Base-by-base conservation (phyloP, 2,329 filamentous ascomycete genomes). In the Fonsecaea multimorphosa region DNA sequence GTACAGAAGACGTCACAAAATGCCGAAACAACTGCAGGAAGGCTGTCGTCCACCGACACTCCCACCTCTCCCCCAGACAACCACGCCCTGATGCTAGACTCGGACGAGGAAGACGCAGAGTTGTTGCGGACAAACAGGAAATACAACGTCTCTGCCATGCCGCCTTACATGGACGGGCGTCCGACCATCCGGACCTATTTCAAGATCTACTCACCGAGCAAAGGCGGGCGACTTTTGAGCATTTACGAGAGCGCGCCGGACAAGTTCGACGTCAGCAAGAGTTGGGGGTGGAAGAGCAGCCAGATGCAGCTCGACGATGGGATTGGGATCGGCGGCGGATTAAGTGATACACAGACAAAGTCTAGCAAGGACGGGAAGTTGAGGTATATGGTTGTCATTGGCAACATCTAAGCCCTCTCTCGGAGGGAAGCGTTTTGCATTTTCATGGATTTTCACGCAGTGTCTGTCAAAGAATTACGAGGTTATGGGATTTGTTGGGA, bases 221-320 rank as follows among this genome's bases (percentile, higher is more conserved):
- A 85, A 68, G 85, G 84, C n/a, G 85, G 85, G 2, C 76, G 85
- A 14, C 82, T 86, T 78, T 73, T 87, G 38, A 84, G 81, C 58
- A 84, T 87, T n/a, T 87, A 87, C 69, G 84, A 86, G 68, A 82
- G 79, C 53, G 84, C 84, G 3, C 85, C 85, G 1, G 85, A 86
- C 70, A 80, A 79, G 62, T 87, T 87, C 74, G 86, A 86, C 71
- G 86, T 86, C 72, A 83, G 81, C 54, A 85, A 87, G 75, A 85
- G 82, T 68, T 87, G 85, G 85, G 85, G 85, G 0, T 87, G 85
- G 85, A 86, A 86, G 78, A 86, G 83, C 68, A 84, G 81, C 71
- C 85, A 83, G n/a, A 74, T 87, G 68, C 85, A 97, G 82, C 83
- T 99, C 67, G 95, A 99, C 77, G 99, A 98, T 77, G 92, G 92